Base-by-base conservation (phyloP, 108 stramenopile species). In the Stephanodiscus triporus region DNA sequence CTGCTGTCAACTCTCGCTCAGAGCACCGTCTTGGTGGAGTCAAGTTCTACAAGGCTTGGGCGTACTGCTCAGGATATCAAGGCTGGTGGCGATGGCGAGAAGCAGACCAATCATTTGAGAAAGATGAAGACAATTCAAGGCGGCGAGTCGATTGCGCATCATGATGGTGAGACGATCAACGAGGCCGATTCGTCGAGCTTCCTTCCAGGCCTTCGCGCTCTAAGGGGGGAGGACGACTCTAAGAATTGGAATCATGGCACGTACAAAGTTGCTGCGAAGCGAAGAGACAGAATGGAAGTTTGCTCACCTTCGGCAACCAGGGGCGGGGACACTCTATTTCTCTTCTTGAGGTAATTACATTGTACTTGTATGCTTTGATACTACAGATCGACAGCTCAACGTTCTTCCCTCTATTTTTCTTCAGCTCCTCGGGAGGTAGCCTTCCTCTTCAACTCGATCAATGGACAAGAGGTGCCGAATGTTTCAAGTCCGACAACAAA, bases 391-490 rank as follows among this genome's bases (percentile, higher is more conserved):
- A 14, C 4, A 19, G 1, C 37, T 65, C 43, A 47, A 47, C 63
- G 2, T 27, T 11, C 16, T 0, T 16, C 14, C 0, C 1, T 34
- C 17, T 10, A 32, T 37, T 14, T 26, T 30, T 40, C 55, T 2
- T 45, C 58, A 75, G 74, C 47, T 64, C 73, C 45, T 75, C 80
- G 2, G 80, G 75, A 45, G 70, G 73, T 20, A 16, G 66, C 8
- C 70, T 81, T n/a, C 80, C 80, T 17, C 64, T 81, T 13, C 8
- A 32, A 1, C 42, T 81, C 20, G 65, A 65, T 0, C 38, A 45
- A 6, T 81, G 80, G 80, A 66, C 30, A 0, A 50, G 80, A 61
- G 74, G 70, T 14, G 74, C 80, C 2, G 74, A 70, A 24, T 81
- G 80, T 26, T 75, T 81, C 74, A 81, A 81, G 65, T 65, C 68